Conservation (phyloP, 73 alveolate species). For the Paramecium sonneborni region DNA sequence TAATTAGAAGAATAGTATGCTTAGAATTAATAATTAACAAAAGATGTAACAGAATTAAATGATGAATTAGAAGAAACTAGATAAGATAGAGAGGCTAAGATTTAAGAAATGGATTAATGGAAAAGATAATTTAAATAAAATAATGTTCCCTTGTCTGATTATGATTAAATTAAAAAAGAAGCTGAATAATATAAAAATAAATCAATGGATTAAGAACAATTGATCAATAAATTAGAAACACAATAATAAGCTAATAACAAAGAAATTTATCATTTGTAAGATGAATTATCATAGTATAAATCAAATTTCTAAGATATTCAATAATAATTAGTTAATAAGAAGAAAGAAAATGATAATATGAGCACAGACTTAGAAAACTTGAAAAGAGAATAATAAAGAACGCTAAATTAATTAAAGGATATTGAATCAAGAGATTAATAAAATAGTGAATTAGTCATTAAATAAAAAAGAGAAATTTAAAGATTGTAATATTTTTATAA, state of each 20-base stretch:
- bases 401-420: background rate
- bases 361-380: background rate
- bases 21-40: background rate
- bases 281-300: background rate
- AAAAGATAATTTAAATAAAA: constrained; percentile 8
- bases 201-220: background rate
- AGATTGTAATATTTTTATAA: background rate
- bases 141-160: background rate
- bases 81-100: constrained; percentile 36
- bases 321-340: background rate
- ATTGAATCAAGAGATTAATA: background rate
- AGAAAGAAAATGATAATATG: constrained; percentile 1
- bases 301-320: background rate
- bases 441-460: background rate
- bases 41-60: constrained; percentile 18
- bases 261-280: background rate
- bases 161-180: background rate
- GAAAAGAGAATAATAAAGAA: constrained; percentile 13
- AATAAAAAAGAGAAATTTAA: constrained; percentile 26
- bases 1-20: background rate
- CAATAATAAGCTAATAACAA: background rate
- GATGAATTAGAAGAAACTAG: constrained; percentile 38
- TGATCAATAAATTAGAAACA: background rate
- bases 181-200: background rate
- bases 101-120: constrained; percentile 30